Percentiles rank a stretch among this genome's conserved stretches.
These are phyloP conservation scores for Nothopassalora personata DNA, from an alignment of 2,329 filamentous ascomycete species.

Conservation along the genomic window DNA sequence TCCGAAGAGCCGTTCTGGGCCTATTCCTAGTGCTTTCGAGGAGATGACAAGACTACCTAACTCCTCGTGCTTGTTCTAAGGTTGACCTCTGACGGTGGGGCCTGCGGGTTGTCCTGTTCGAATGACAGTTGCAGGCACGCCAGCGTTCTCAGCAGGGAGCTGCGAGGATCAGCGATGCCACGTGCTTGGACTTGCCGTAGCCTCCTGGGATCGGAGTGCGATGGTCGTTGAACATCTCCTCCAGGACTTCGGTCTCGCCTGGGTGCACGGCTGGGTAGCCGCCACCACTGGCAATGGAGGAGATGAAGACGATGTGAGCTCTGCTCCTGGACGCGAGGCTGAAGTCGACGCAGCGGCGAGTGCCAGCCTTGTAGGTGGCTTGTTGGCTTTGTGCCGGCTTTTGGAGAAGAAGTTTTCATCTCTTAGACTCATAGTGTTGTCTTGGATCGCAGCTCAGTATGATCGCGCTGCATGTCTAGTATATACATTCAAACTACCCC, in stretches of 20 bases:
- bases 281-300: constrained; percentile 35
- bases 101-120: constrained; percentile 28
- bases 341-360: constrained; percentile 27
- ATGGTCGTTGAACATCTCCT: constrained; percentile 27
- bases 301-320: constrained; percentile 36
- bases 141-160: constrained; percentile 26
- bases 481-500: too few relatives aligned
- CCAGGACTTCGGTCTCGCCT: constrained; percentile 27
- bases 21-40: constrained; percentile 33
- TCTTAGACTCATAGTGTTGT: too few relatives aligned
- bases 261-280: constrained; percentile 18
- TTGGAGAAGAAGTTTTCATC: too few relatives aligned
- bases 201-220: constrained; percentile 30
- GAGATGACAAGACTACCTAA: constrained; percentile 40
- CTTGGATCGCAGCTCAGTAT: too few relatives aligned
- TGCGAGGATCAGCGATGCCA: constrained; percentile 31
- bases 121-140: constrained; percentile 21
- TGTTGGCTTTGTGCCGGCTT: too few relatives aligned
- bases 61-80: constrained; percentile 42
- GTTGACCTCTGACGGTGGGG: constrained; percentile 10
- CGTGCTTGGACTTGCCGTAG: constrained; percentile 37
- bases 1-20: constrained; percentile 38
- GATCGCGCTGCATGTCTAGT: too few relatives aligned
- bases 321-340: constrained; percentile 20
- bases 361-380: constrained; percentile 29